Base-by-base conservation (phyloP, 179 eudicot genomes). In the Spergularia azorica region DNA sequence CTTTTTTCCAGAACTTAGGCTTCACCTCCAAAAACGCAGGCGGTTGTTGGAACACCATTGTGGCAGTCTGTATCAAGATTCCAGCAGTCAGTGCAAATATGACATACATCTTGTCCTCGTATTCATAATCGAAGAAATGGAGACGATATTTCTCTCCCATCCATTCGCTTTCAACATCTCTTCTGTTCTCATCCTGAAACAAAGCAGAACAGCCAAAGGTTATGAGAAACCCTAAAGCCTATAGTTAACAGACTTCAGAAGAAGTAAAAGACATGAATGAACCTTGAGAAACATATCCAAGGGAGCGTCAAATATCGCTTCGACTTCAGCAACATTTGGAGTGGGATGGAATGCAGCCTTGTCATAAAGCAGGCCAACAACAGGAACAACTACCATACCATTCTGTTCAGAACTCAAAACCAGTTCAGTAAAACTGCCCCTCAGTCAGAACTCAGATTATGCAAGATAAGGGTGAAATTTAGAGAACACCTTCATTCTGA, bases 221-320 rank as follows among this genome's bases (percentile, higher is more conserved):
- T 18, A 11, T 39, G 9, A n/a, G 8, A 67, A 55, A 39, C 1
- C 38, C 5, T 54, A 8, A 4, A 50, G 38, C 3, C 9, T 46
- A 46, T 60, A 13, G 3, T 17, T 0, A 41, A 39, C 12, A 11
- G 0, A 20, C 9, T 14, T 17, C 7, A 12, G 5, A n/a, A 46
- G n/a, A 13, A 32, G 58, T 39, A 41, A 59, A 72, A 66, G 73
- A 60, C 20, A 16, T 32, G 21, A 43, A 65, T 54, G 55, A 80
- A 92, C 97, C 97, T 91, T 89, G 65, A 92, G 88, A 78, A 92
- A 90, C 91, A 92, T 90, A 32, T 87, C 88, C 32, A 92, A 73
- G 51, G 97, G 95, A 80, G 88, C 93, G 86, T 90, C 89, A 74
- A 92, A 92, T 65, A 90, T 77, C 2, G 86, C 85, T 78, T 91